Base-by-base conservation (phyloP, 495 filamentous ascomycete species). In the Penicilliopsis zonata region DNA sequence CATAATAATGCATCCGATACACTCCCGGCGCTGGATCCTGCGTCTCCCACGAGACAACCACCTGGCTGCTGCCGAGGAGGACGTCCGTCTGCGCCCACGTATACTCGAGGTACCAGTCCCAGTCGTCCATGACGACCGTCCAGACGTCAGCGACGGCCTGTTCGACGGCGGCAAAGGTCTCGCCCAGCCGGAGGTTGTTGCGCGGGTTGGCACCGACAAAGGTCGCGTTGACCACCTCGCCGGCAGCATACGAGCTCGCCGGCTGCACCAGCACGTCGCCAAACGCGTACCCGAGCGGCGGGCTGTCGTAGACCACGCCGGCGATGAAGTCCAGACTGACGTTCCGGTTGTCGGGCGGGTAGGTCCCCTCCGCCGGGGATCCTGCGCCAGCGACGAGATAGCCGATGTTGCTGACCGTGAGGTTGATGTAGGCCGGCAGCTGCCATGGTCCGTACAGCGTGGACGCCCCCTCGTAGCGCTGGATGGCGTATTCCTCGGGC, bases 391-490 rank as follows among this genome's bases (percentile, higher is more conserved):
- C 53, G 23, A 66, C 47, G 70, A 45, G 80, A 82, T 2, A 73
- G 74, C 3, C 93, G 63, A 42, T 77, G 74, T 5, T 69, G 70
- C 20, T 80, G 65, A 4, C 83, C 6, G 79, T 90, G 19, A 87
- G 57, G 50, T 92, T 85, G 55, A 98, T 80, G 57, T 94, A 88
- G 1, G 86, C 88, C 21, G 85, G 77, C 4, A 95, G 67, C 0
- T 84, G 92, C 46, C 87, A 76, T n/a, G 83, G 84, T 0, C 90
- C 90, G 56, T 93, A 94, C 16, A 95, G 73, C 3, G 90, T 98
- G 16, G 83, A 92, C 9, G 86, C 90, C 30, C 90, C 90, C 59
- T 98, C 90, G 56, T 95, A 95, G 30, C 90, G 76, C 55, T 98
- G 90, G 33, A 87, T 71, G 10, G 53, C 52, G 50, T 95, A 98